A percentile compares a stretch with the other conserved stretches of the same genome.
Evolutionary conservation across 140 eudicot species (phyloP).

Genomic region (Ambrosia hybrid): DNA sequence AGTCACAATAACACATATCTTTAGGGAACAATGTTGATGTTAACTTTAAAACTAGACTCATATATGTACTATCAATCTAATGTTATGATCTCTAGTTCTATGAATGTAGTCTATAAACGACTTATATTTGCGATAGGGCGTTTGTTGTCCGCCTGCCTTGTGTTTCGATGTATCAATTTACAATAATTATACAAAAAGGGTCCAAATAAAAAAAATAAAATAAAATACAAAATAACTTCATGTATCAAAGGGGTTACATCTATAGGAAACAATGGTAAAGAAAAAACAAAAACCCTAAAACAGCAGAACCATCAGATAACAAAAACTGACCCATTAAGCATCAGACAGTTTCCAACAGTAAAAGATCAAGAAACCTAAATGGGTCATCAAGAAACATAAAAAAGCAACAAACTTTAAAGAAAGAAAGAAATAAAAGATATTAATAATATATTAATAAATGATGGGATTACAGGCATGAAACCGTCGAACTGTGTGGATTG

Average conservation of each 20-base stretch:
- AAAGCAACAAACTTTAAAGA: neutral
- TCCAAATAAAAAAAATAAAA: no score
- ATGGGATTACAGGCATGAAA: slow-evolving; percentile 73
- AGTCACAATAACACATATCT: neutral
- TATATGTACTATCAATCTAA: neutral
- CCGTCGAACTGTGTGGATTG: slow-evolving; percentile 83
- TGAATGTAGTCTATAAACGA: no score
- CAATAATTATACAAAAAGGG: no score
- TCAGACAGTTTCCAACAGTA: neutral
- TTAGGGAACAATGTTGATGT: slow-evolving; percentile 11
- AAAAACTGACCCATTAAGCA: slow-evolving; percentile 22
- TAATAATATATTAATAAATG: no score
- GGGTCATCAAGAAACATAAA: neutral
- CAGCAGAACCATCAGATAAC: slow-evolving; percentile 8
- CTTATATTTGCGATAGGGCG: no score
- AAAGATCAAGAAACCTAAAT: slow-evolving; percentile 20
- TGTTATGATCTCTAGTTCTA: neutral
- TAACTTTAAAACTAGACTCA: neutral
- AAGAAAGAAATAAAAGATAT: no score
- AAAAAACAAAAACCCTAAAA: slow-evolving; percentile 8
- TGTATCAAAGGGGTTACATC: no score
- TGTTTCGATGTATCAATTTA: no score
- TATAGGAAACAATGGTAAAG: no score
- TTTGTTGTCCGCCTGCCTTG: no score
- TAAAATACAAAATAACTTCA: no score